Percentiles rank a stretch among this genome's conserved stretches.
phyloP scores from a whole-genome alignment of 768 basidiomycete genomes.

The Tylopilus vinaceipallidus region DNA sequence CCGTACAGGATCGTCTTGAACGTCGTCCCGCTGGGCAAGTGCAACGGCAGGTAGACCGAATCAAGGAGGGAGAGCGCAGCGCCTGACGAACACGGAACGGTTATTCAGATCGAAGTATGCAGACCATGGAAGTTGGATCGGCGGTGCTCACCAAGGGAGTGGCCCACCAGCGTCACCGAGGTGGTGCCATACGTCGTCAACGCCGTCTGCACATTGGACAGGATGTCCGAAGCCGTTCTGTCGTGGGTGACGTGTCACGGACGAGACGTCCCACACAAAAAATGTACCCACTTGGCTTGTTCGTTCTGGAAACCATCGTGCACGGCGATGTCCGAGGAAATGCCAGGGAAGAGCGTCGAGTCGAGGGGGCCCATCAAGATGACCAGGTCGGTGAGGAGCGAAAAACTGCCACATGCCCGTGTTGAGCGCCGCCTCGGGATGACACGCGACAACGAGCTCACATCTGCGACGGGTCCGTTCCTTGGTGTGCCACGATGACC shows the following conservation, averaged over 20 bases:
- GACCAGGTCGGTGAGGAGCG: slow-evolving; percentile 40
- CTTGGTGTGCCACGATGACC: slow-evolving; percentile 37
- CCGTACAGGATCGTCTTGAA: too few relatives aligned
- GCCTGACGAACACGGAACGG: slow-evolving; percentile 14
- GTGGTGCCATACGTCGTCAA: slow-evolving; percentile 34
- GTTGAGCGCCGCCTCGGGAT: too few relatives aligned
- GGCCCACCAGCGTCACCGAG: slow-evolving; percentile 43
- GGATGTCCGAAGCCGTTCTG: slow-evolving; percentile 38
- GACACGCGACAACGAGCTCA: slow-evolving; percentile 31
- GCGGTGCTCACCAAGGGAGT: slow-evolving; percentile 36
- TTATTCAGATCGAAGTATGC: too few relatives aligned
- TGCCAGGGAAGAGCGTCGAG: slow-evolving; percentile 44
- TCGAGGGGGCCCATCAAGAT: slow-evolving; percentile 33
- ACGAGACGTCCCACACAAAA: slow-evolving; percentile 14
- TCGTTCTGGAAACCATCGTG: slow-evolving; percentile 46
- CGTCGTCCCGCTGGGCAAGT: not conserved
- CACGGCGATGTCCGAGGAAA: slow-evolving; percentile 37
- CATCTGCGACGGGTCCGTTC: slow-evolving; percentile 26
- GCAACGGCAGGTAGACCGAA: not conserved
- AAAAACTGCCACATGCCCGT: slow-evolving; percentile 22
- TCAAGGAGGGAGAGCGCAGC: slow-evolving; percentile 22
- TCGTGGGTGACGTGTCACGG: slow-evolving; percentile 30
- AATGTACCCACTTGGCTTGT: slow-evolving; percentile 40
- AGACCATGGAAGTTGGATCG: too few relatives aligned
- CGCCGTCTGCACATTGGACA: slow-evolving; percentile 40